A percentile compares a stretch with the other conserved stretches of the same genome.
phyloP scores from a whole-genome alignment of 495 filamentous ascomycete species.

The Achaetomiella virescens region DNA sequence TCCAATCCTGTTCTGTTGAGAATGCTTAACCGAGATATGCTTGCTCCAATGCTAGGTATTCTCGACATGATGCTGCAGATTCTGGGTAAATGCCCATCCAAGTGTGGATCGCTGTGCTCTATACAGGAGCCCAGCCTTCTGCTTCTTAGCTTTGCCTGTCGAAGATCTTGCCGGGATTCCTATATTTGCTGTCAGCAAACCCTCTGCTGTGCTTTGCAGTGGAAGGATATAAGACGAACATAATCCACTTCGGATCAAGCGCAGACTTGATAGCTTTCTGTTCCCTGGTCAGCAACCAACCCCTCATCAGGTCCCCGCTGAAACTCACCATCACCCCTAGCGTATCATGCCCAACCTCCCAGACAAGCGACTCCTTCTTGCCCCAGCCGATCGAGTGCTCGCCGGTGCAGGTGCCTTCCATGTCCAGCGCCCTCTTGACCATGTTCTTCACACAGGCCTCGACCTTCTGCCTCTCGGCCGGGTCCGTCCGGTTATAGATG shows the following conservation, averaged over 20 bases:
- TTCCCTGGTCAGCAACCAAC: not conserved
- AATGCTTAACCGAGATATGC: not conserved
- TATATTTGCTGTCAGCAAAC: conserved; percentile 8
- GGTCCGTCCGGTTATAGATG: conserved; percentile 66
- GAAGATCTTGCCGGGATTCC: conserved; percentile 85
- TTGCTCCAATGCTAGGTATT: not conserved
- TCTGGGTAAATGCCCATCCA: not conserved
- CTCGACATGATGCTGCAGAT: conserved; percentile 5
- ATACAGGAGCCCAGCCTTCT: not conserved
- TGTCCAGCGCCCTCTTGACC: conserved; percentile 79
- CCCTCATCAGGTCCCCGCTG: not conserved
- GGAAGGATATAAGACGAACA: conserved; percentile 36
- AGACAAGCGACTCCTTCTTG: conserved; percentile 72
- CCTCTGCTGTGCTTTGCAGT: too few relatives aligned
- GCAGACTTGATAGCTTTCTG: conserved; percentile 67
- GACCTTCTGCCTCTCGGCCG: conserved; percentile 62
- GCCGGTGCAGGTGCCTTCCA: conserved; percentile 90
- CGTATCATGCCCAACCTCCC: conserved; percentile 78
- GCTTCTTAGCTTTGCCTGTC: conserved; percentile 39
- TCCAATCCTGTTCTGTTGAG: too few relatives aligned
- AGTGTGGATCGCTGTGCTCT: not conserved
- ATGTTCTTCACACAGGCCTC: conserved; percentile 79
- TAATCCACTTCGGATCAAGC: conserved; percentile 83
- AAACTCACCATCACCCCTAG: conserved; percentile 64
- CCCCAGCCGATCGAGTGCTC: conserved; percentile 87